These are phyloP conservation scores for Wickerhamomyces tratensis DNA, from an alignment of 805 yeast genomes.

Conservation along the genomic window DNA sequence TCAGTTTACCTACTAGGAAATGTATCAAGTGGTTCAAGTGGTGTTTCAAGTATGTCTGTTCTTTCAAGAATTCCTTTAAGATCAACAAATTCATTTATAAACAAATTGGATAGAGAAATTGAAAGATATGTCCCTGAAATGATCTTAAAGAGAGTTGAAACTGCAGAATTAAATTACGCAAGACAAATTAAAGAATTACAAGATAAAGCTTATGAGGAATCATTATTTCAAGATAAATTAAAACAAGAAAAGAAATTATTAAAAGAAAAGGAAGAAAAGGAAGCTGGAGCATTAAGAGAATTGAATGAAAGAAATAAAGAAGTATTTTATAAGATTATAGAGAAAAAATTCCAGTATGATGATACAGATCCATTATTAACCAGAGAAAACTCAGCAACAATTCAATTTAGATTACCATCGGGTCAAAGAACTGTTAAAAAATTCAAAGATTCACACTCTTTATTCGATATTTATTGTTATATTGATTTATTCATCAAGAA, in stretches of 20 bases:
- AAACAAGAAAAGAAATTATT: slow-evolving; percentile 37
- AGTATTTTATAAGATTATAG: slow-evolving; percentile 6
- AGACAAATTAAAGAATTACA: slow-evolving; percentile 55
- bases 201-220: slow-evolving; percentile 55
- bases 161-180: slow-evolving; percentile 45
- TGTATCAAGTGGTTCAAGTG: slow-evolving; percentile 37
- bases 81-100: slow-evolving; percentile 22
- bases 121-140: slow-evolving; percentile 56
- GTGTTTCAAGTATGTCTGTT: slow-evolving; percentile 24
- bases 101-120: slow-evolving; percentile 30
- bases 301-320: slow-evolving; percentile 5
- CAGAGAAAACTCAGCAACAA: slow-evolving; percentile 25
- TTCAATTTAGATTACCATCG: slow-evolving; percentile 46
- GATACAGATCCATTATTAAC: slow-evolving; percentile 6
- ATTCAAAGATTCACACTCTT: slow-evolving; percentile 27
- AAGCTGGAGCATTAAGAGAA: slow-evolving; percentile 2
- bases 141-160: slow-evolving; percentile 47
- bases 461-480: slow-evolving; percentile 39
- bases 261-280: slow-evolving; percentile 15
- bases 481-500: slow-evolving; percentile 31
- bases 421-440: slow-evolving; percentile 41
- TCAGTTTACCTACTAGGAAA: slow-evolving; percentile 42
- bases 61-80: slow-evolving; percentile 20
- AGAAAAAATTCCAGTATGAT: slow-evolving; percentile 2
- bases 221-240: slow-evolving; percentile 45